These are phyloP conservation scores for Cladorrhinum sp. DNA, from an alignment of 2,329 filamentous ascomycete genomes.

Conservation along the genomic window DNA sequence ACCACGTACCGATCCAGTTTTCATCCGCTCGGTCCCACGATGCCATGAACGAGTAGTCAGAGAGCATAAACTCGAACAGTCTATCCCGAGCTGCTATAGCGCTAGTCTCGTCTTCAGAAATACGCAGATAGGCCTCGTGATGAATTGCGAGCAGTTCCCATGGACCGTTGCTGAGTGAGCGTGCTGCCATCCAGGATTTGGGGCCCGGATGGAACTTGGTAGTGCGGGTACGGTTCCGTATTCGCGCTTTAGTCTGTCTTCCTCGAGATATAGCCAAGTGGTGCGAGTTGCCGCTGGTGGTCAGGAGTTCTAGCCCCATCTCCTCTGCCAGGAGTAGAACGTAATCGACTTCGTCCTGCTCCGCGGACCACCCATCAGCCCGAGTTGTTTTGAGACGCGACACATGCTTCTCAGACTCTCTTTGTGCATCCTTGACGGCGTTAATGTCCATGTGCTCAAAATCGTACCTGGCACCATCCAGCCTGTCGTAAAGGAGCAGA, in stretches of 20 bases:
- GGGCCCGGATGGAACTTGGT: slow-evolving; percentile 14
- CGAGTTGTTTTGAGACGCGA: slow-evolving; percentile 15
- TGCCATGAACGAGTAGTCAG: slow-evolving; percentile 18
- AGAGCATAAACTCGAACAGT: slow-evolving; percentile 16
- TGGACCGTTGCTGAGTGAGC: slow-evolving; percentile 13
- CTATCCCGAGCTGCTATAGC: slow-evolving; percentile 13
- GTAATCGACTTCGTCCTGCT: slow-evolving; percentile 15
- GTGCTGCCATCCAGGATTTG: slow-evolving; percentile 12
- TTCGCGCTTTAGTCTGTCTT: slow-evolving; percentile 2
- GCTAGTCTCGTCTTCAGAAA: slow-evolving; percentile 1
- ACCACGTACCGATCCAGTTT: slow-evolving; percentile 14
- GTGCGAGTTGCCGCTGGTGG: slow-evolving; percentile 5
- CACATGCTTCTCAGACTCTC: slow-evolving; percentile 14
- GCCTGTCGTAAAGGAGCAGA: slow-evolving; percentile 12
- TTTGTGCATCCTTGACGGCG: slow-evolving; percentile 5
- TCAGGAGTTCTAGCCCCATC: slow-evolving; percentile 9
- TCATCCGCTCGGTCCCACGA: slow-evolving; percentile 14
- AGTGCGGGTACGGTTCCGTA: slow-evolving; percentile 8
- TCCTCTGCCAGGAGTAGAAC: slow-evolving; percentile 14
- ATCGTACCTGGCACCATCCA: slow-evolving; percentile 2
- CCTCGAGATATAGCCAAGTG: slow-evolving; percentile 8
- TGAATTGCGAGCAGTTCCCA: slow-evolving; percentile 15
- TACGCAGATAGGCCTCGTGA: slow-evolving; percentile 13
- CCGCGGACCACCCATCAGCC: slow-evolving; percentile 11
- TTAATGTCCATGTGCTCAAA: neutral